Conservation (phyloP, 1,284 basidiomycete genomes). For the Melampsora larici-populina region DNA sequence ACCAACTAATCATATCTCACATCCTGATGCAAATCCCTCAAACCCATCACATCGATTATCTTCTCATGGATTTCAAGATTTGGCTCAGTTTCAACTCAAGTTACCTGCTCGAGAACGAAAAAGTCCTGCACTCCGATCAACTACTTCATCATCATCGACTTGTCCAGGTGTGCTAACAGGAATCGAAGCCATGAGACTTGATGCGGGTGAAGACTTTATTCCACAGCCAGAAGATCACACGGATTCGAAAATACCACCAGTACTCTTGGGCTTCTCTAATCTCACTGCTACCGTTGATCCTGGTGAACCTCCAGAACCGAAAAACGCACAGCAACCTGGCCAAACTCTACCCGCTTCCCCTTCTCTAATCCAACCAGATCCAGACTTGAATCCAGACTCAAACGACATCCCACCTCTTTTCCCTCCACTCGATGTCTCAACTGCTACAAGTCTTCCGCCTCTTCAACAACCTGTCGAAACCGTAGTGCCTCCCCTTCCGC, state of each 20-base stretch:
- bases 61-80: neutral
- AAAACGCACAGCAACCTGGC: neutral
- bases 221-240: neutral
- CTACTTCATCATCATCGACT: neutral
- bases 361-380: neutral
- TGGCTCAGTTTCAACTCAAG: slow-evolving; percentile 30
- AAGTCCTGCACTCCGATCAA: neutral
- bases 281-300: neutral
- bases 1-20: neutral
- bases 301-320: neutral
- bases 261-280: neutral
- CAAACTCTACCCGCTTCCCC: neutral
- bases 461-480: slow-evolving; percentile 41
- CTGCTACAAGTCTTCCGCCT: slow-evolving; percentile 13
- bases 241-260: neutral
- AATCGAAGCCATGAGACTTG: slow-evolving; percentile 2
- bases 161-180: neutral
- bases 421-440: neutral
- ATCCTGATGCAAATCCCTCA: neutral
- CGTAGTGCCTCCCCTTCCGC: slow-evolving; percentile 34
- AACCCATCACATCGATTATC: neutral
- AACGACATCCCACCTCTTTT: neutral
- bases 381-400: neutral
- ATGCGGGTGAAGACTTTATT: neutral
- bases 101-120: neutral